Evolutionary conservation across 176 grass and related monocot species (phyloP).

Genomic region (Ensete ventricosum): DNA sequence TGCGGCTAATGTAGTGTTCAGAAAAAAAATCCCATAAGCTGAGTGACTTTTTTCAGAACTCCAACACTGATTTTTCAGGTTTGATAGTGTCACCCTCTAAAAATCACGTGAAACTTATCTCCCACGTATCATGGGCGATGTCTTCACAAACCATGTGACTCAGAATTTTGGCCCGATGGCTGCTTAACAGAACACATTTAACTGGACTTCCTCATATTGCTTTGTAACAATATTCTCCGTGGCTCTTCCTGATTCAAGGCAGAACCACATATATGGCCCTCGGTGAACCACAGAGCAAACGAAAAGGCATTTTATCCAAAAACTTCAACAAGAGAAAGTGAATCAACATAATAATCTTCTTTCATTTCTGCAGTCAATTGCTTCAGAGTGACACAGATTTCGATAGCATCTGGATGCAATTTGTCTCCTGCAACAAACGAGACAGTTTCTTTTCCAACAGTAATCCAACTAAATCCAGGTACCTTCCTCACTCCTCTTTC

Average conservation of each 20-base stretch:
- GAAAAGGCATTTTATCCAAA: slow-evolving; percentile 12
- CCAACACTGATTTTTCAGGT: too few species aligned
- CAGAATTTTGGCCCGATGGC: too few species aligned
- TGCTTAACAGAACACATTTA: too few species aligned
- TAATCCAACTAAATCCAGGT: slow-evolving; percentile 63
- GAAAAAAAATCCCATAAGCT: too few species aligned
- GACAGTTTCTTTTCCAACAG: slow-evolving; percentile 40
- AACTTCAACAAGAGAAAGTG: slow-evolving; percentile 17
- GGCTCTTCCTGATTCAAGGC: background rate
- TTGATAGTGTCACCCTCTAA: too few species aligned
- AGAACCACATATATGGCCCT: background rate
- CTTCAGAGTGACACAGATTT: slow-evolving; percentile 35
- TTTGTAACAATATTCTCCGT: too few species aligned
- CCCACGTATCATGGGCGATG: too few species aligned
- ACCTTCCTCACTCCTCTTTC: slow-evolving; percentile 52
- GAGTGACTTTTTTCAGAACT: too few species aligned
- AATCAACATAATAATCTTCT: slow-evolving; percentile 30
- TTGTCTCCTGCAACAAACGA: slow-evolving; percentile 53
- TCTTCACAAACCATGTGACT: too few species aligned
- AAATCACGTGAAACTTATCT: too few species aligned
- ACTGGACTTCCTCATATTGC: too few species aligned
- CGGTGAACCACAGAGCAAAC: background rate
- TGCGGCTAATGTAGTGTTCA: too few species aligned
- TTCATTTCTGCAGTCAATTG: slow-evolving; percentile 43
- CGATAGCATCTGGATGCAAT: slow-evolving; percentile 31